These are phyloP conservation scores for Fragilaria radians DNA, from an alignment of 108 stramenopile species.

Conservation along the genomic window DNA sequence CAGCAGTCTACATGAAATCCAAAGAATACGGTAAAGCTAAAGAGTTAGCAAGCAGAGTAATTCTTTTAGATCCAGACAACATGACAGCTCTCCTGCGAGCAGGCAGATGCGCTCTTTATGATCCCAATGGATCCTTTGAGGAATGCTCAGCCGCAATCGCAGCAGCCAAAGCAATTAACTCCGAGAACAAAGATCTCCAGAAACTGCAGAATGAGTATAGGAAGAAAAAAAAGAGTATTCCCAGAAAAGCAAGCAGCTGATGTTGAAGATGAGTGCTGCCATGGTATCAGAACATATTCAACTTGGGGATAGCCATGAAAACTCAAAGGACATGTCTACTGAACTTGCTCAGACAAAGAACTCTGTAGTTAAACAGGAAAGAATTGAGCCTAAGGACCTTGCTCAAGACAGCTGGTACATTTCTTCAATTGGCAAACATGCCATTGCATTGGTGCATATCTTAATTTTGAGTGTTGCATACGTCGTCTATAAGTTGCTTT, in stretches of 20 bases:
- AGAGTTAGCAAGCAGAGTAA: slow-evolving; percentile 31
- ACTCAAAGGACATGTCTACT: no score
- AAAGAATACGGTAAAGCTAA: slow-evolving; percentile 47
- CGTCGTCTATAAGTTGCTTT: no score
- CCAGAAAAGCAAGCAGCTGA: slow-evolving; percentile 3
- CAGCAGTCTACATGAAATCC: slow-evolving; percentile 33
- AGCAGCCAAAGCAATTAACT: slow-evolving; percentile 28
- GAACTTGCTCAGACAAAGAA: no score
- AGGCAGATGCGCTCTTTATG: slow-evolving; percentile 35
- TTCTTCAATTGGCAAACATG: no score
- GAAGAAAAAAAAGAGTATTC: slow-evolving; percentile 27
- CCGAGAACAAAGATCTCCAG: slow-evolving; percentile 16
- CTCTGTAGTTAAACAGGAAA: no score
- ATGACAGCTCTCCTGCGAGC: slow-evolving; percentile 43
- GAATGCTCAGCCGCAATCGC: slow-evolving; percentile 35
- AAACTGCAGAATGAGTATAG: slow-evolving; percentile 22
- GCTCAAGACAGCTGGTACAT: no score
- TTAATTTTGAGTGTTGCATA: no score
- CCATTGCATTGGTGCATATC: no score
- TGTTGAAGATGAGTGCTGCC: neutral
- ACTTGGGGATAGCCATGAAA: no score
- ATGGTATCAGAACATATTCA: no score
- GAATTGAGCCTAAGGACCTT: no score
- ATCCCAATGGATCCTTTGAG: slow-evolving; percentile 38
- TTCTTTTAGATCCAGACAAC: slow-evolving; percentile 36